A percentile compares a stretch with the other conserved stretches of the same genome.
Conservation (phyloP, 2,329 filamentous ascomycete genomes). For the Ilyonectria mors-panacis region DNA sequence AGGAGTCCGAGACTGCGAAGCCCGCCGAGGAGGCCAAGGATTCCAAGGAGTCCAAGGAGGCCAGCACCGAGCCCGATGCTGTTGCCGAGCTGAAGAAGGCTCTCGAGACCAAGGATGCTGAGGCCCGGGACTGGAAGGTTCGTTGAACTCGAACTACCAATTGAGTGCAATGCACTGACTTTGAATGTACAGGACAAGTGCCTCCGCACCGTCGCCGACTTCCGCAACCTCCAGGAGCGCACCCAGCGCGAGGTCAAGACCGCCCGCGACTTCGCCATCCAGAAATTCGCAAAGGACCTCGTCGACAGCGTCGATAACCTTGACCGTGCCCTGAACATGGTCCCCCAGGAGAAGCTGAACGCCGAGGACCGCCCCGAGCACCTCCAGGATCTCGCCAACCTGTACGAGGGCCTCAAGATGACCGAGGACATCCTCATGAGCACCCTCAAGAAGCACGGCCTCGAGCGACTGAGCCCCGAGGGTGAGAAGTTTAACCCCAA, state of each 20-base stretch:
- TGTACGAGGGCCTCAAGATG: constrained; percentile 95
- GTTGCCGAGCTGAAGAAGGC: constrained; percentile 65
- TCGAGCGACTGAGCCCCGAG: constrained; percentile 89
- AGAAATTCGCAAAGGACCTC: constrained; percentile 95
- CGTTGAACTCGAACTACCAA: constrained; percentile 42
- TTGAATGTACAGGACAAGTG: constrained; percentile 82
- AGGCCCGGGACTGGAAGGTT: constrained; percentile 86
- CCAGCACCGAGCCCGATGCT: constrained; percentile 52
- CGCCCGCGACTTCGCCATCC: constrained; percentile 93
- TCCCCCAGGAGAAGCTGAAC: constrained; percentile 80
- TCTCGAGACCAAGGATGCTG: constrained; percentile 67
- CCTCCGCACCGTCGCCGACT: constrained; percentile 93
- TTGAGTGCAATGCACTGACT: constrained; percentile 24
- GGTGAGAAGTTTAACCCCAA: constrained; percentile 96
- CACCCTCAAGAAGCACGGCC: constrained; percentile 93
- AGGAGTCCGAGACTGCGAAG: constrained; percentile 53
- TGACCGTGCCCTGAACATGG: constrained; percentile 88
- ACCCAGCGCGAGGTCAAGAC: constrained; percentile 90
- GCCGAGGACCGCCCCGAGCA: constrained; percentile 65
- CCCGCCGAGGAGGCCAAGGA: constrained; percentile 47
- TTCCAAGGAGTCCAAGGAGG: constrained; percentile 49
- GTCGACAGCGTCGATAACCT: constrained; percentile 97
- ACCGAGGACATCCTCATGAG: constrained; percentile 89
- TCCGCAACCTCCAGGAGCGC: constrained; percentile 97
- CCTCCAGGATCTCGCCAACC: constrained; percentile 80